A percentile compares a stretch with the other conserved stretches of the same genome.
Evolutionary conservation across 345 rosid species (phyloP).

Genomic region (Citrus glauca): DNA sequence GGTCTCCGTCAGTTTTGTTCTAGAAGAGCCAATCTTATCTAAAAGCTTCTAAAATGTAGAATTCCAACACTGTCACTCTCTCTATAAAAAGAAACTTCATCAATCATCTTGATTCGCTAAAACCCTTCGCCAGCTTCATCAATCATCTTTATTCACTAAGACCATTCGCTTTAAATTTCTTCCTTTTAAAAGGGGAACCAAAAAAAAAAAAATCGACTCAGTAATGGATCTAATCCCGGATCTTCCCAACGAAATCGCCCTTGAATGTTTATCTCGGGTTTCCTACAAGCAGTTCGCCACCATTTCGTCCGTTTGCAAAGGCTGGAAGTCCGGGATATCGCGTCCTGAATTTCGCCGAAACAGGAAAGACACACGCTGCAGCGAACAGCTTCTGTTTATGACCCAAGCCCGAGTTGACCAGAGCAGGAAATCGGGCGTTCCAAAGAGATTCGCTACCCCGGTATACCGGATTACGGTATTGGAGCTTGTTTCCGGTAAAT

Average conservation of each 20-base stretch:
- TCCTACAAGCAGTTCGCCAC: conserved; percentile 19
- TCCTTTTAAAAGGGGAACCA: not conserved
- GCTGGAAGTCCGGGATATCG: conserved; percentile 34
- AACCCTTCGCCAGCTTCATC: not conserved
- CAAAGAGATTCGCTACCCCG: conserved; percentile 28
- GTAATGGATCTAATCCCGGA: conserved; percentile 38
- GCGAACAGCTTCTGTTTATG: conserved; percentile 51
- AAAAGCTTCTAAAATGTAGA: not conserved
- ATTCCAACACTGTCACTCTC: not conserved
- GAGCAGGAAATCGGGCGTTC: conserved; percentile 1
- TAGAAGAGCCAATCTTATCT: not conserved
- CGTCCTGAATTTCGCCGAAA: conserved; percentile 27
- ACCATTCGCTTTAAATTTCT: too few relatives aligned
- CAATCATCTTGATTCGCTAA: not conserved
- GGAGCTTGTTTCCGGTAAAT: conserved; percentile 50
- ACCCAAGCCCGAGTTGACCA: conserved; percentile 51
- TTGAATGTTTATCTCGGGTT: conserved; percentile 35
- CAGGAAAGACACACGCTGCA: conserved; percentile 26
- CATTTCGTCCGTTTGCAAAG: conserved; percentile 30
- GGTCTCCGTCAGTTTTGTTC: not conserved
- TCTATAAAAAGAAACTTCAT: not conserved
- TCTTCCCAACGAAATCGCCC: conserved; percentile 43
- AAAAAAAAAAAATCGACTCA: too few relatives aligned
- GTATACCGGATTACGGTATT: conserved; percentile 38
- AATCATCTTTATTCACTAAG: not conserved